Evolutionary conservation across 306 rosid genomes (phyloP), one percentile per base, ranked within the genome.

Genomic region (Glycine tomentella): DNA sequence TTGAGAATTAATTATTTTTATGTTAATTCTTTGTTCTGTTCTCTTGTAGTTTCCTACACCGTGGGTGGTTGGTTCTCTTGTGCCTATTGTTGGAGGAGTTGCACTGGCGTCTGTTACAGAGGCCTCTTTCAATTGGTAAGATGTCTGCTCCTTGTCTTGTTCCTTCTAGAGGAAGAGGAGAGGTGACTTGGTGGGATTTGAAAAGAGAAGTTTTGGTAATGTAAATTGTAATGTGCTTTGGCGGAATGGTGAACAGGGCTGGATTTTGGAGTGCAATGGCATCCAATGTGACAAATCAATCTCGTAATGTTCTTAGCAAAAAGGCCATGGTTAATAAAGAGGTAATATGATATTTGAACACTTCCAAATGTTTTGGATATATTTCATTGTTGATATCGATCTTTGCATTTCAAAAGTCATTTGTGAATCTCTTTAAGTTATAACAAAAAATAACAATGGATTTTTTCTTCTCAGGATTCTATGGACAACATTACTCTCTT

Each of bases 201-300:
- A 7, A 81, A 16, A 17, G 25, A 34, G 48, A 83, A 1, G 11
- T 34, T 74, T 80, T 73, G 65, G n/a, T 73, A 25, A 6, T 51
- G 66, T 55, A 34, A 59, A 20, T 68, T 83, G 76, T 86, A 36
- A 81, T 65, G 25, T 79, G 46, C 36, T 61, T 82, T 64, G 64
- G 25, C 76, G 82, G 73, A 33, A 71, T 79, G 76, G 79, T 83
- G 63, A 74, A 80, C 74, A 92, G 98, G 99, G 93, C 94, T 72
- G 98, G 99, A 59, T 96, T 96, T 89, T 88, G 86, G 90, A 96
- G 97, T 87, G 99, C 99, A 38, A 96, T 96, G 99, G 99, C 99
- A 52, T 96, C 99, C 80, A 96, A 96, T 87, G 86, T 96, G 94
- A 36, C 95, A 20, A 89, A 89, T 72, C 99, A 96, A 84, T 96